Base-by-base conservation (phyloP, 2,329 filamentous ascomycete species). In the Aureobasidium leucospermi region DNA sequence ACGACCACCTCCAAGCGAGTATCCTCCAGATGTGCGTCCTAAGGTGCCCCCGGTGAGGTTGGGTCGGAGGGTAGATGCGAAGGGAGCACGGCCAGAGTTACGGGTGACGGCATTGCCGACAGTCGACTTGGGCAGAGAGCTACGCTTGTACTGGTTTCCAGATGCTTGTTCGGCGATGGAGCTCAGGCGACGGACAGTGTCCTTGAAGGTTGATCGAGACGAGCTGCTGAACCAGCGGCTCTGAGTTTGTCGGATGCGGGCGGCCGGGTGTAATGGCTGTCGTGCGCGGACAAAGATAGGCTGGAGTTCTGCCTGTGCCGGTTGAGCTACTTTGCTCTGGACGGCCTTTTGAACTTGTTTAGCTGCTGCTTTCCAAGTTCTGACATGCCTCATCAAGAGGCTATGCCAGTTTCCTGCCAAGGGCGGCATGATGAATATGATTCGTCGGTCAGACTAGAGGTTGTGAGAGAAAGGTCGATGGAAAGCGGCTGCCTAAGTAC, bases 41-140 rank as follows among this genome's bases (percentile, higher is more conserved):
- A 96, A 77, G 28, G 90, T 86, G 43, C 93, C 92, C 49, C 91
- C 93, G 0, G 92, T 96, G 64, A 97, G 77, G 70, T 96, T 97
- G 2, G 94, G 94, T 38, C 94, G 88, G 38, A 99, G 83, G 1
- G 92, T 87, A 53, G 86, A 90, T 4, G 91, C 88, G 72, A 97
- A 97, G 0, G 93, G 93, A 32, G 91, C 86, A 53, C 89, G 85
- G 31, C 85, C 85, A 15, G 89, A 85, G 61, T 88, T 81, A 62
- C 85, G 82, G 34, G 78, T 80, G 59, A 87, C 76, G 19, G 80
- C 79, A 16, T 76, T 73, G 28, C 78, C 79, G 58, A 85, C 78
- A 4, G 77, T 76, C 29, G 85, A 86, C 59, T 78, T 78, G 36
- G 81, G 81, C 36, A 47, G 75, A 29, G 80, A 71, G 32, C 19